Evolutionary conservation across 352 stramenopile species (phyloP), one percentile per base, ranked within the genome.

Genomic region (Globisporangium irregulare): DNA sequence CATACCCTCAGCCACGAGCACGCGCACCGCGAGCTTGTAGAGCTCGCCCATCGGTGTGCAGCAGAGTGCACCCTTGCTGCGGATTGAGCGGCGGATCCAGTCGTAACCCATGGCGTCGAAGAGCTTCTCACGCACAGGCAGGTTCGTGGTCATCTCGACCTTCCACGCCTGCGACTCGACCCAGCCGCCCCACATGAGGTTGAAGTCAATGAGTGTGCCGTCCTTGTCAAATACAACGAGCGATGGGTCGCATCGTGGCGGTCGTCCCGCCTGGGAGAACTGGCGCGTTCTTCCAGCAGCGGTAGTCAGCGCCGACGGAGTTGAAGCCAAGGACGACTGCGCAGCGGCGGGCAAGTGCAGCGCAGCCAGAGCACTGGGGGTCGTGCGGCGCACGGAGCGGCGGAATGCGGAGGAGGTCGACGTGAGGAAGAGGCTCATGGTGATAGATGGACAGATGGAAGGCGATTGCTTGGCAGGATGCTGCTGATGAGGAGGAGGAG

Each of bases 211-310:
- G 59, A 96, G 85, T 65, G 89, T 96, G 68, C 89, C 89, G 66
- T 96, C 89, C 76, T 96, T 96, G 74, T 96, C 87, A 51, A 96
- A 96, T 51, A 96, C 80, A 53, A 96, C 89, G 36, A 96, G 87
- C 58, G 82, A 76, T 18, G 85, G 87, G 32, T 79, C 73, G 70
- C 80, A 88, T 10, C 80, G 80, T 18, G 72, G 72, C 6, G 46
- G 55, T 6, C 58, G 59, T 22, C 70, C 71, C 9, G 59, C 72
- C 54, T 50, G 15, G 15, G 56, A 66, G 29, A 61, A 50, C 14
- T 50, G 55, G 15, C 41, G 51, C 41, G 66, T 15, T 48, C 43
- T 15, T 24, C 29, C 1, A 62, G 55, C 55, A 46, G 56, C 56
- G 7, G 43, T 3, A 51, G 43, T n/a, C 43, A 51, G 43, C 18